Conservation (phyloP, 2,329 filamentous ascomycete species). For the Phaeosphaeriaceae sp. region DNA sequence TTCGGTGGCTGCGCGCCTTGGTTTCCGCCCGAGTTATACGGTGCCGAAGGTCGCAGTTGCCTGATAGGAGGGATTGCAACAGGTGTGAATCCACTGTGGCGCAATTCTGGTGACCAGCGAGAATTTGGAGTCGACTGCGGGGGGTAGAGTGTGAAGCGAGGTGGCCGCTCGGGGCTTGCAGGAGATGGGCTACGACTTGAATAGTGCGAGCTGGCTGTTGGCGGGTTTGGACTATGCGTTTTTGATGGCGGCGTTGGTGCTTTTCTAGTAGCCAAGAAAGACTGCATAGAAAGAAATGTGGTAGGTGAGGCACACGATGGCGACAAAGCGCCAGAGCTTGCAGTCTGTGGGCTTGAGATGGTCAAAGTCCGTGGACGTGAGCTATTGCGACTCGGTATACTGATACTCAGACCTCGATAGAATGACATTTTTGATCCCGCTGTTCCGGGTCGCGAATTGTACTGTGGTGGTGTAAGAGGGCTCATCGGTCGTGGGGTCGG, state of each 20-base stretch:
- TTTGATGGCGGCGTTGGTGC: conserved; percentile 22
- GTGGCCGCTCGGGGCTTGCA: conserved; percentile 2
- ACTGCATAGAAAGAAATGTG: conserved; percentile 23
- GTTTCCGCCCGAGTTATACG: background rate
- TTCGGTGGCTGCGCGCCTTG: conserved; percentile 5
- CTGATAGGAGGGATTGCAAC: conserved; percentile 4
- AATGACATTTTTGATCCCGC: conserved; percentile 19
- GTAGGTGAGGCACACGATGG: conserved; percentile 32
- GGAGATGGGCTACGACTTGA: conserved; percentile 11
- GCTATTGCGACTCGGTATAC: conserved; percentile 24
- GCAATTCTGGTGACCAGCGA: conserved; percentile 1
- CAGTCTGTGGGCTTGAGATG: conserved; percentile 33
- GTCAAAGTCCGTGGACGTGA: conserved; percentile 6
- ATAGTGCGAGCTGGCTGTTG: conserved; percentile 8
- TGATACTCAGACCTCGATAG: conserved; percentile 27
- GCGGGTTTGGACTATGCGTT: conserved; percentile 16
- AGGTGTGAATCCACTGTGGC: background rate
- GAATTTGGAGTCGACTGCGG: background rate
- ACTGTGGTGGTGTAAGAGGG: conserved; percentile 23
- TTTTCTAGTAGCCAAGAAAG: conserved; percentile 14
- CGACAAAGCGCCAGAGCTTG: conserved; percentile 35
- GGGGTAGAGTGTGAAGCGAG: conserved; percentile 16
- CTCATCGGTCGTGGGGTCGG: conserved; percentile 25
- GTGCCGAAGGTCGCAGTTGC: background rate
- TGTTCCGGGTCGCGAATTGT: conserved; percentile 17